Base-by-base conservation (phyloP, 2,329 filamentous ascomycete genomes). In the Hymenoscyphus infarciens region DNA sequence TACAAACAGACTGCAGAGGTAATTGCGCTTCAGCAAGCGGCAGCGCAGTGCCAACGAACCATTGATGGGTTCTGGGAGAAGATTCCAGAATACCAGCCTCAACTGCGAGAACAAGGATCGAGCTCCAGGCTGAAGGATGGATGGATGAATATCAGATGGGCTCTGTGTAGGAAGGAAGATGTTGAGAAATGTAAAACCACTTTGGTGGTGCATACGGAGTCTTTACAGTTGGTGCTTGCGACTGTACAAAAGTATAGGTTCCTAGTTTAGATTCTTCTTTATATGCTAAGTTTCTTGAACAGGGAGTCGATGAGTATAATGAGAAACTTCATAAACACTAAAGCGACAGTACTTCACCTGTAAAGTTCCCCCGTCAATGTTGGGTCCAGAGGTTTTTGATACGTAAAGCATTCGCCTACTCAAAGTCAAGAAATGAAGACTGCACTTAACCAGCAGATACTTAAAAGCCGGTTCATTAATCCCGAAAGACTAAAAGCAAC, bases 281-380 rank as follows among this genome's bases (percentile, higher is more conserved):
- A 8, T 97, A 11, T 6, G 7, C 31, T 33, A 6, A 33, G 7
- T 33, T 33, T 33, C 31, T 33, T 11, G 31, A 33, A 3, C 31
- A 33, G 31, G 7, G 10, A 33, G 1, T 33, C 31, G 10, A 33
- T 33, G 31, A 33, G 8, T 11, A 33, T 33, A 33, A 33, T 33
- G 31, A 33, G 10, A 33, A 33, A 6, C 10, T 1, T 33, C 31
- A 33, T 33, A 6, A 11, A 33, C 7, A 33, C 31, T 6, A 33
- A 8, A 33, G 31, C 31, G 25, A 27, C 25, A 27, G 25, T 27
- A 27, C 25, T 27, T 27, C 25, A 27, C 25, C 25, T 4, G 25
- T 4, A 27, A 27, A 27, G 4, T 27, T 27, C 25, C 25, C 25
- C 25, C 25, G 25, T 2, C 25, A 4, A 27, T 27, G 25, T 27